Conservation (phyloP, 2,329 filamentous ascomycete genomes). For the Scorias spongiosa region DNA sequence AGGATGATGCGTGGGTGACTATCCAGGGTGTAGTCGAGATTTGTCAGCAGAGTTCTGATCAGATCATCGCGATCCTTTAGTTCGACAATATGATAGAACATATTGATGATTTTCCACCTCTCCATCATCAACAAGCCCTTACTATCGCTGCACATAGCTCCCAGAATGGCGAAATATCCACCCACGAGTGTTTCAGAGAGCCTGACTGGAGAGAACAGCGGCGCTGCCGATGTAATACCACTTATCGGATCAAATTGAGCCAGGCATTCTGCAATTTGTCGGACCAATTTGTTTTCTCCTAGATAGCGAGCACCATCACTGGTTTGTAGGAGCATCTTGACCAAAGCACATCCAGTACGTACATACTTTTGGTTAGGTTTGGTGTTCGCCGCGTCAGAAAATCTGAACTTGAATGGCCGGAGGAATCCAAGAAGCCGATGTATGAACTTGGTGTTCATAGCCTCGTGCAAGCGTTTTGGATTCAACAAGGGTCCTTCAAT, state of each 20-base stretch:
- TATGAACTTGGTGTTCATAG: slow-evolving; percentile 88
- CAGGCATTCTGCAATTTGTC: slow-evolving; percentile 88
- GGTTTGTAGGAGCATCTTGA: slow-evolving; percentile 74
- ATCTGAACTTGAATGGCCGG: slow-evolving; percentile 90
- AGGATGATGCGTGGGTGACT: slow-evolving; percentile 85
- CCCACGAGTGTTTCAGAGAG: slow-evolving; percentile 76
- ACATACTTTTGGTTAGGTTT: slow-evolving; percentile 91
- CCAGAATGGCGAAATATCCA: slow-evolving; percentile 88
- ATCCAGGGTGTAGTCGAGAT: slow-evolving; percentile 74
- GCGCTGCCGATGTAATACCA: slow-evolving; percentile 58
- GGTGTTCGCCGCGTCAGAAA: slow-evolving; percentile 78
- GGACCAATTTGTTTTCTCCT: slow-evolving; percentile 78
- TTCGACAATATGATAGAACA: slow-evolving; percentile 98
- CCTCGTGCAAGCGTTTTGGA: slow-evolving; percentile 83
- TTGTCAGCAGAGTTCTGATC: slow-evolving; percentile 72
- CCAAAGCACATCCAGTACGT: slow-evolving; percentile 71
- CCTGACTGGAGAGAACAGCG: slow-evolving; percentile 75
- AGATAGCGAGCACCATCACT: slow-evolving; percentile 73
- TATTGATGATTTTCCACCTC: slow-evolving; percentile 95
- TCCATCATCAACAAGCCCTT: slow-evolving; percentile 83
- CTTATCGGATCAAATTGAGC: slow-evolving; percentile 84
- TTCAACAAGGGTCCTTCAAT: slow-evolving; percentile 88
- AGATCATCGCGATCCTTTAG: slow-evolving; percentile 80
- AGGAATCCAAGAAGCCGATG: slow-evolving; percentile 92
- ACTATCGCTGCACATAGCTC: slow-evolving; percentile 66